Percentiles rank a stretch among this genome's conserved stretches.
Evolutionary conservation across 106 monocot genomes (phyloP).

Genomic region (Apostasia shenzhenica): DNA sequence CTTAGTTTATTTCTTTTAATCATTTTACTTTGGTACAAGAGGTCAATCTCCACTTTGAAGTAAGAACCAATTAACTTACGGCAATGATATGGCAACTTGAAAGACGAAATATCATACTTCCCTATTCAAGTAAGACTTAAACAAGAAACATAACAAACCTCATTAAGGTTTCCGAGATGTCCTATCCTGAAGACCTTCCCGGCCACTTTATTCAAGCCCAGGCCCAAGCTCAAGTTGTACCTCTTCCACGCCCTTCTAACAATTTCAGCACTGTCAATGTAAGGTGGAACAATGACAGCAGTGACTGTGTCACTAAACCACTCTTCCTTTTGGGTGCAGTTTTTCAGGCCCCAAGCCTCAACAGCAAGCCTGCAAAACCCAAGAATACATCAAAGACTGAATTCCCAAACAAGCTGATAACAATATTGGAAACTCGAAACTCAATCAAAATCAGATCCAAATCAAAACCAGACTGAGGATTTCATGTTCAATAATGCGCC

Average conservation of each 20-base stretch:
- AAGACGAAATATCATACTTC: not conserved
- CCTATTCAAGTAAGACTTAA: not conserved
- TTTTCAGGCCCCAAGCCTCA: slow-evolving; percentile 97
- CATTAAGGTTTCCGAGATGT: slow-evolving; percentile 84
- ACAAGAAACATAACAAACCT: slow-evolving; percentile 35
- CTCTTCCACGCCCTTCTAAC: slow-evolving; percentile 82
- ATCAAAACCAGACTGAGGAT: too few relatives aligned
- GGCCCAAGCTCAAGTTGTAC: slow-evolving; percentile 86
- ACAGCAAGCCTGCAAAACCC: slow-evolving; percentile 54
- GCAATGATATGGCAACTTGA: not conserved
- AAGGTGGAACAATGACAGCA: slow-evolving; percentile 70
- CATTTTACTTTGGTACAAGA: too few relatives aligned
- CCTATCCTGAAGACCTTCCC: slow-evolving; percentile 95
- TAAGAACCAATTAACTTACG: not conserved
- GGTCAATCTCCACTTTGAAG: too few relatives aligned
- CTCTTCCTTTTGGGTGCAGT: slow-evolving; percentile 87
- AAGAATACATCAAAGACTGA: too few relatives aligned
- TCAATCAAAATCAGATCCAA: too few relatives aligned
- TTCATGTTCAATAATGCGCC: too few relatives aligned
- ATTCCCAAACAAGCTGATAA: too few relatives aligned
- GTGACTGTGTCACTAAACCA: slow-evolving; percentile 90
- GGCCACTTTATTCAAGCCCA: slow-evolving; percentile 86
- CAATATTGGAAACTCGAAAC: too few relatives aligned
- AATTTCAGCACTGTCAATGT: slow-evolving; percentile 74
- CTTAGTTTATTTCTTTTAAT: too few relatives aligned